A percentile compares a stretch with the other conserved stretches of the same genome.
Evolutionary conservation across 495 filamentous ascomycete genomes (phyloP).

Genomic region (Hypoxylon fragiforme): DNA sequence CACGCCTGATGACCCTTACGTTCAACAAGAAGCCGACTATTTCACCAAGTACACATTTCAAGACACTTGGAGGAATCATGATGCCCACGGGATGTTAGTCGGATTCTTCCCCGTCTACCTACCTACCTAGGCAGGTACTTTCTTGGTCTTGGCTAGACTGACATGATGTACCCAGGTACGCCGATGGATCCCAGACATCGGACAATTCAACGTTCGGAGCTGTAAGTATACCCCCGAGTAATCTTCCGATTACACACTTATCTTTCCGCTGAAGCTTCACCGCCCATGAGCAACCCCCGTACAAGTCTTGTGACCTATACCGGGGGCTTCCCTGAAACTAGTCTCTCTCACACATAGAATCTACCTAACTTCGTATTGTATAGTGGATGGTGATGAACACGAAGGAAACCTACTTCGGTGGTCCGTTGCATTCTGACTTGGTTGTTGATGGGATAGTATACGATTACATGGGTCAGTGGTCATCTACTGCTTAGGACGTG

Average conservation of each 20-base stretch:
- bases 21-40: slow-evolving; percentile 56
- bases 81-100: slow-evolving; percentile 53
- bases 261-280: neutral
- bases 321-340: neutral
- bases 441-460: slow-evolving; percentile 58
- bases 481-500: neutral
- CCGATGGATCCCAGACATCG: slow-evolving; percentile 53
- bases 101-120: no score
- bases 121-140: no score
- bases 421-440: slow-evolving; percentile 58
- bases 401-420: slow-evolving; percentile 62
- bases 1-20: slow-evolving; percentile 56
- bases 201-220: slow-evolving; percentile 55
- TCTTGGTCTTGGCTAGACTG: no score
- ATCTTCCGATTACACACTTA: no score
- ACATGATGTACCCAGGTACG: slow-evolving; percentile 38
- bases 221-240: slow-evolving; percentile 28
- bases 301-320: neutral
- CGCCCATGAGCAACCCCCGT: neutral
- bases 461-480: slow-evolving; percentile 36
- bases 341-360: no score
- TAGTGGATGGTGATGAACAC: slow-evolving; percentile 62
- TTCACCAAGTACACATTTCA: slow-evolving; percentile 65
- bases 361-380: slow-evolving; percentile 2
- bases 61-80: slow-evolving; percentile 55